Base-by-base conservation (phyloP, 192 early-diverging fungal species). In the Phycomyces nitens region DNA sequence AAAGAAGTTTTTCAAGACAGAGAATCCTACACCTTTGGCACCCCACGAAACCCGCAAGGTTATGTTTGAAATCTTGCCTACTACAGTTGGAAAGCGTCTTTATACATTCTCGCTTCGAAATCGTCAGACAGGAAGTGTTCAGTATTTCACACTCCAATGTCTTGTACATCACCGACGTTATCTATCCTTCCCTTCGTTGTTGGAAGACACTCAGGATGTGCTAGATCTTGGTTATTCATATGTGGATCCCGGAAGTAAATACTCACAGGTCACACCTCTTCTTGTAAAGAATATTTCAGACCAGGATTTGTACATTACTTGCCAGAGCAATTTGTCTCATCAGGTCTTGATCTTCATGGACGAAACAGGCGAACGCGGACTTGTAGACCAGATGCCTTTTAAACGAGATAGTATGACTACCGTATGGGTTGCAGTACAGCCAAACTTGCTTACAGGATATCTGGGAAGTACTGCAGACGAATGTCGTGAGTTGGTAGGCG, bases 221-320 rank as follows among this genome's bases (percentile, higher is more conserved):
- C 61, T 95, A 38, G 89, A 95, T 70, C 80, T 94, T 29, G 91
- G 91, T 0, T 84, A 85, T 51, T 95, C 91, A 51, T 95, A 93
- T 65, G 82, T 93, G 1, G 89, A 93, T 64, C 76, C 84, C 0
- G 77, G 82, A 1, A 79, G 80, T 16, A 90, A 88, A 70, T 95
- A 82, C 61, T 89, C 91, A 4, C 86, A 86, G 57, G 83, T 92
- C 0, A 79, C 85, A 0, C 82, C 89, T 15, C 73, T 92, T 22
- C 61, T 82, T 11, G 76, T 94, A 0, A 78, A 89, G 43, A 95
- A 95, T 60, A 77, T 85, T 24, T 84, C 88, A 0, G 81, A 83
- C 20, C 77, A 88, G 43, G 77, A 82, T n/a, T 27, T 93, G 0
- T 79, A 80, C 49, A 80, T 93, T n/a, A 85, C 85, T 14, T 89